Evolutionary conservation across 768 basidiomycete genomes (phyloP).

Genomic region (Chalciporus chontae): DNA sequence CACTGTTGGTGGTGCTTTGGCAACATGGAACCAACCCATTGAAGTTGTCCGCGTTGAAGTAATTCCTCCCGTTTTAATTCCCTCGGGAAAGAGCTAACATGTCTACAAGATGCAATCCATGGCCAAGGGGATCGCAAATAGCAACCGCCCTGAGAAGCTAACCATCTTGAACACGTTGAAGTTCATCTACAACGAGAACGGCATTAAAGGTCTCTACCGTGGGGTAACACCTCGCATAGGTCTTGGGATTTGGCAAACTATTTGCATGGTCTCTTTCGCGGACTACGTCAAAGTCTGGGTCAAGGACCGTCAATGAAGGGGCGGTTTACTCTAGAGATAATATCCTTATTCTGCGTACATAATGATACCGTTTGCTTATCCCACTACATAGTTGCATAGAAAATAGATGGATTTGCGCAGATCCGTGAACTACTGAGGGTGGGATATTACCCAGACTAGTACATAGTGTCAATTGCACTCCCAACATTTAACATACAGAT

Average conservation of each 20-base stretch:
- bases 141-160: constrained; percentile 85
- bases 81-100: constrained; percentile 3
- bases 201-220: constrained; percentile 93
- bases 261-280: constrained; percentile 98
- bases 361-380: constrained; percentile 12
- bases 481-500: not conserved
- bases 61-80: constrained; percentile 5
- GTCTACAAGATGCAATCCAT: constrained; percentile 92
- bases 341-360: constrained; percentile 14
- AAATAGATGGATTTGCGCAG: not conserved
- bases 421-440: no score
- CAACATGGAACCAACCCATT: constrained; percentile 99
- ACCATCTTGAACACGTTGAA: constrained; percentile 87
- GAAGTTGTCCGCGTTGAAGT: constrained; percentile 97
- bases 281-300: constrained; percentile 92
- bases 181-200: constrained; percentile 97
- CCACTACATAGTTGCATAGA: not conserved
- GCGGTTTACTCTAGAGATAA: constrained; percentile 11
- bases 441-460: no score
- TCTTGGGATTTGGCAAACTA: constrained; percentile 94
- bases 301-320: constrained; percentile 37
- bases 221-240: constrained; percentile 97
- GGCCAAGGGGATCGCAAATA: constrained; percentile 69
- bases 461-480: not conserved
- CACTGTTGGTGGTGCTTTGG: constrained; percentile 88